Evolutionary conservation across 352 stramenopile species (phyloP).

Genomic region (Phytophthora chlamydospora): DNA sequence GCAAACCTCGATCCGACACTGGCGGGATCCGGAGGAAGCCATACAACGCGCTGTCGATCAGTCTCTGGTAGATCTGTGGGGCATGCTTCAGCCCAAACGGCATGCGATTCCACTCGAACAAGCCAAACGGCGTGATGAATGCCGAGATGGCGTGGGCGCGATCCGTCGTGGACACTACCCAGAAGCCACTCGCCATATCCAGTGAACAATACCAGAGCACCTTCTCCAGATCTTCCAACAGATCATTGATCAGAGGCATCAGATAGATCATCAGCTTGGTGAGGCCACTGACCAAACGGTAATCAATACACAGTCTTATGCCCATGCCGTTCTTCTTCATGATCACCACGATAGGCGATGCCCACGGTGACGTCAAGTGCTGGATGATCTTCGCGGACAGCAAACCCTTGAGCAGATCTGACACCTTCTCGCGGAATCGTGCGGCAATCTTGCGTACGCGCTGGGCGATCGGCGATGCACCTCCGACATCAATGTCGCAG

Average conservation of each 20-base stretch:
- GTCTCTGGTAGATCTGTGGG: slow-evolving; percentile 24
- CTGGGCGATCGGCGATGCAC: slow-evolving; percentile 28
- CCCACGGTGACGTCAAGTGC: too few relatives aligned
- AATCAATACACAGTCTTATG: slow-evolving; percentile 36
- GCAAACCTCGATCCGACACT: too few relatives aligned
- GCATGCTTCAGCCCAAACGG: slow-evolving; percentile 22
- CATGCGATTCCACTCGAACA: slow-evolving; percentile 28
- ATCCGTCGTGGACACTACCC: slow-evolving; percentile 16
- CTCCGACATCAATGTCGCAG: slow-evolving; percentile 42
- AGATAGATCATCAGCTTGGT: slow-evolving; percentile 26
- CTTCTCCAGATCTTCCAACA: slow-evolving; percentile 21
- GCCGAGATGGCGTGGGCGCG: slow-evolving; percentile 15
- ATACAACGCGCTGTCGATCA: not conserved
- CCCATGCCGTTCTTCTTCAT: slow-evolving; percentile 48
- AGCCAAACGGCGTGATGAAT: too few relatives aligned
- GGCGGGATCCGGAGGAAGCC: too few relatives aligned
- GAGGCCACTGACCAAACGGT: slow-evolving; percentile 5
- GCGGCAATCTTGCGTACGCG: slow-evolving; percentile 11
- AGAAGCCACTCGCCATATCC: too few relatives aligned
- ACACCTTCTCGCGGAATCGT: slow-evolving; percentile 28
- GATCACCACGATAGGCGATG: slow-evolving; percentile 36
- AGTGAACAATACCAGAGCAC: slow-evolving; percentile 24
- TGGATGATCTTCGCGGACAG: slow-evolving; percentile 13
- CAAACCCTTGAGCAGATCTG: slow-evolving; percentile 35
- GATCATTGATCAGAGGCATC: slow-evolving; percentile 31